Evolutionary conservation across 139 green algal genomes (phyloP), one percentile per base, ranked within the genome.

Genomic region (Chlorella sp.): DNA sequence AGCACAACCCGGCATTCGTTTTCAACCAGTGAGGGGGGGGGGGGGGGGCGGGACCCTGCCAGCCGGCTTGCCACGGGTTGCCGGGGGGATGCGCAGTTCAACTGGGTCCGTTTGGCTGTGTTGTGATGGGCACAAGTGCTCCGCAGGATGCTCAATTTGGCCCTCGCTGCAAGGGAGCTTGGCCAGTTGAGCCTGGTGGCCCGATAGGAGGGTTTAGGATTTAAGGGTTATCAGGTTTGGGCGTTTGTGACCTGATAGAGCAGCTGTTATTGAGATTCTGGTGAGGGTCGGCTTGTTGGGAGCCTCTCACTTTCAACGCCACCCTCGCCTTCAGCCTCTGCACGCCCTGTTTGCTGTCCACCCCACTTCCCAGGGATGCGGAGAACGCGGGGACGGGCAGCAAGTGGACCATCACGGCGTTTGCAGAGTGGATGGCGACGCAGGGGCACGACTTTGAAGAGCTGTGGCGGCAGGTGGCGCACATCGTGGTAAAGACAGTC

Each of bases 401-500:
- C 93, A 97, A 97, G 86, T 96, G 94, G 93, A 94, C 77, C 79
- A 86, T 96, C 42, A 77, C 64, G 26, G 92, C 96, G 48, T 90
- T 97, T 69, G 88, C 69, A 9, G 69, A 64, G 11, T 92, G 83
- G 88, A 93, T 93, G 90, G 2, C 16, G 34, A 14, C 32, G 9
- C 86, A 90, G 34, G 94, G 94, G 26, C 87, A 92, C 66, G 81
- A 93, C 91, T 96, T 89, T 77, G 68, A 90, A 22, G 75, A 68
- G 60, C 83, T 97, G n/a, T 96, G 94, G 93, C 80, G 87, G 2
- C 78, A 80, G 81, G 96, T 97, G 76, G 78, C 93, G 86, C 88
- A 96, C 68, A 79, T 96, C 28, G 91, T 96, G 32, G 92, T 95
- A 42, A 96, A 95, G 92, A 95, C 91, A 34, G 73, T 98, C 32